Base-by-base conservation (phyloP, 768 basidiomycete species). In the Amylocystis lapponica region DNA sequence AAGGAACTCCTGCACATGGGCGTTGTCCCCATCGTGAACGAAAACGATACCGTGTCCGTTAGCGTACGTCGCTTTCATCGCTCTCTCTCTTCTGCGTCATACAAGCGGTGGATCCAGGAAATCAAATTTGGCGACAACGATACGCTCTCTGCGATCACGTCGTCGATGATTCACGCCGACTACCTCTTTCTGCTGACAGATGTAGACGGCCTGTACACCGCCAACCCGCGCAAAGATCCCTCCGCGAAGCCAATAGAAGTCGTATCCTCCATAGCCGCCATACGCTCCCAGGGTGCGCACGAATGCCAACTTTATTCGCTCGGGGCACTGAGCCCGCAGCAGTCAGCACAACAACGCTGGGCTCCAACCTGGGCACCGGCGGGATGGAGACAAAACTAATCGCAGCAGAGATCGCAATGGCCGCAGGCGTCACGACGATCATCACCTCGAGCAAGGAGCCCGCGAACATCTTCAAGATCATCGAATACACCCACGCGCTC, bases 111-210 rank as follows among this genome's bases (percentile, higher is more conserved):
- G 2, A 17, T 30, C 7, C 57, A 94, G 91, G 96, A 99, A 84
- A 98, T 99, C 49, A 95, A 93, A 87, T 99, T 99, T 53, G 96
- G 96, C 36, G 96, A 98, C 67, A 98, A 98, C 62, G 96, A 99
- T 61, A 97, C 95, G 0, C 70, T 99, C 14, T 97, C 95, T 30
- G 96, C 96, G 16, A 94, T 99, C 47, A 94, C 96, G 1, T 85
- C 93, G 3, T 89, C 90, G 6, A 98, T 99, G 88, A 84, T 98
- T 20, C 90, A 95, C 51, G 96, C 96, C 14, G 95, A 98, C 63
- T 99, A 93, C 61, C 79, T 98, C 10, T 97, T 98, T 63, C 75
- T 99, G 3, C 69, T 98, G 27, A 99, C 96, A 2, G 96, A 99
- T 53, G 96, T 99, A 4, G 93, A 97, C 48, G 90, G 91, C 4